Percentiles rank a stretch among this genome's conserved stretches.
Conservation (phyloP, 805 yeast species). For the Myxozyma vanderwaltii region DNA sequence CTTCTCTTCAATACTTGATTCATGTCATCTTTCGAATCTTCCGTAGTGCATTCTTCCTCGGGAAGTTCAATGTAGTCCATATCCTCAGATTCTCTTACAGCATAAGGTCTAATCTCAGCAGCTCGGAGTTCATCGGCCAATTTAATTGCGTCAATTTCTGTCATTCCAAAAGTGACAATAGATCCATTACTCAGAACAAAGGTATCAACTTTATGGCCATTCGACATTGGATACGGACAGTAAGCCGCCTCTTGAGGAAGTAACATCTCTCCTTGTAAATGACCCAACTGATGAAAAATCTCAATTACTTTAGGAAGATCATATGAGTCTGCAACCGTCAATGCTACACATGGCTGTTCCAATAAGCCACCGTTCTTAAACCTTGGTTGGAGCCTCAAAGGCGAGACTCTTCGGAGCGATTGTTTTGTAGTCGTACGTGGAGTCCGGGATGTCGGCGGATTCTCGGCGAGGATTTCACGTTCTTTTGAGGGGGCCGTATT, state of each 20-base stretch:
- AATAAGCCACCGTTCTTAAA: neutral
- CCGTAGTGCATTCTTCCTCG: neutral
- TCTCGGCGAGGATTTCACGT: neutral
- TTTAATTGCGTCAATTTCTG: conserved; percentile 53
- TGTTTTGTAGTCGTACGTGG: conserved; percentile 28
- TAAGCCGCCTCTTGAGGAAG: conserved; percentile 71
- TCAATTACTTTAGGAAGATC: conserved; percentile 54
- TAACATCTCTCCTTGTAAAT: conserved; percentile 45
- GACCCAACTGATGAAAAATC: conserved; percentile 45
- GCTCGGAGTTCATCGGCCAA: conserved; percentile 44
- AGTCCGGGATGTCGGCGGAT: conserved; percentile 8
- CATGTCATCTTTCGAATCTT: neutral
- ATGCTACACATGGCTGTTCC: conserved; percentile 19
- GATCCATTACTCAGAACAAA: conserved; percentile 77
- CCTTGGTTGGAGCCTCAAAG: conserved; percentile 12
- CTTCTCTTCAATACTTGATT: conserved; percentile 40
- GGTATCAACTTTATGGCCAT: conserved; percentile 53
- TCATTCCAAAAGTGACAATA: conserved; percentile 79
- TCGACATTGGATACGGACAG: conserved; percentile 46
- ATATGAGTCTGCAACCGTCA: conserved; percentile 54
- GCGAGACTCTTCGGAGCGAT: conserved; percentile 28
- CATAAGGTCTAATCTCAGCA: conserved; percentile 53
- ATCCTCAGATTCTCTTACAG: conserved; percentile 73
- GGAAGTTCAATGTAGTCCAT: conserved; percentile 68
- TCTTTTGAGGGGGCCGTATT: neutral